phyloP scores from a whole-genome alignment of 257 asterid genomes.

The Anisodus acutangulus region DNA sequence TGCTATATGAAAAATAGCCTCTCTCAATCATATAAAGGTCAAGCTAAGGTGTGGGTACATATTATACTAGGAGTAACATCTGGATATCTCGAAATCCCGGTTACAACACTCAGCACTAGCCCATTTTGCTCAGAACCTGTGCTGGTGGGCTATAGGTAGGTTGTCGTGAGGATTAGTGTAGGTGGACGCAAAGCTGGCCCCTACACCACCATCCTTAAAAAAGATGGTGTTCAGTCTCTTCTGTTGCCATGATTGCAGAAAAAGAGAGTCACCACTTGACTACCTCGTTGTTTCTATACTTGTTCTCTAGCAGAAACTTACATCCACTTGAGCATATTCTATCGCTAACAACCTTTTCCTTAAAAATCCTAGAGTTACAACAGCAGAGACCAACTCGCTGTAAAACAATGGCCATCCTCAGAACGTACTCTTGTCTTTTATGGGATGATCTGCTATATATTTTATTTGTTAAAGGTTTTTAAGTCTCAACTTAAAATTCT shows the following conservation, averaged over 20 bases:
- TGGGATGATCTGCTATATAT: background rate
- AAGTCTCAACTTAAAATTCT: background rate
- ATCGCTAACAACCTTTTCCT: background rate
- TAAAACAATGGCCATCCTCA: background rate
- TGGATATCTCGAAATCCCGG: background rate
- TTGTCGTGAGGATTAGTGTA: background rate
- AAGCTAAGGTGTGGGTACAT: too few relatives aligned
- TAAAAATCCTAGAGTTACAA: background rate
- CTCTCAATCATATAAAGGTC: too few relatives aligned
- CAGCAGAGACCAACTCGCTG: conserved; percentile 19
- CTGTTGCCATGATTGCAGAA: background rate
- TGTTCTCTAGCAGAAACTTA: background rate
- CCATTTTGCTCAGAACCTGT: background rate
- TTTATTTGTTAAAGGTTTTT: background rate
- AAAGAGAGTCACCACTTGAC: background rate
- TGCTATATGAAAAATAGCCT: too few relatives aligned
- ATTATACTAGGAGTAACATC: background rate
- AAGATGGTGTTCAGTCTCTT: background rate
- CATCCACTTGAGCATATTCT: background rate
- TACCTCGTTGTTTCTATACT: background rate
- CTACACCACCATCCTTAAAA: background rate
- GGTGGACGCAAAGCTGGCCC: background rate
- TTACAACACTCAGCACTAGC: background rate
- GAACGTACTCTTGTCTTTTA: background rate
- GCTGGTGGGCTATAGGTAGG: background rate